Evolutionary conservation across 2,329 filamentous ascomycete species (phyloP), one percentile per base, ranked within the genome.

Genomic region (Apiospora arundinis): DNA sequence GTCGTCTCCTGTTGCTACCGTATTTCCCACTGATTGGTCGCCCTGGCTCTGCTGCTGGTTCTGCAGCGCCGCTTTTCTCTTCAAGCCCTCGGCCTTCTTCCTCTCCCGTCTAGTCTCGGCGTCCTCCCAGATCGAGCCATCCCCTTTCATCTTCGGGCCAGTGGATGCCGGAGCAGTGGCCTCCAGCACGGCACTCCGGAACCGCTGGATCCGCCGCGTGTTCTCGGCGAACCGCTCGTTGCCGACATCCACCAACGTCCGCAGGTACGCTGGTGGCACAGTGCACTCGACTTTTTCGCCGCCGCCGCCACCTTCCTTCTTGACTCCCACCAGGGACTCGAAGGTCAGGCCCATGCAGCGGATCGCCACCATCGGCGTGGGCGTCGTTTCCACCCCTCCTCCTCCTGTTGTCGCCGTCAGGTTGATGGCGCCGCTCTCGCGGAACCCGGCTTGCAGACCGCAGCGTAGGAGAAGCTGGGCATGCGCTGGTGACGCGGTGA

Each of bases 391-490:
- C 80, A 83, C 21, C 56, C 56, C 45, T 48, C 45, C 56, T 4
- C 32, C 25, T 11, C 1, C 4, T 32, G 52, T 11, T n/a, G 32
- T 21, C 5, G 56, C 76, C 70, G 82, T 81, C 66, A 94, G 79
- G 77, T 92, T 93, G 71, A 97, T 87, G 68, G 95, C 92, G 23
- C 95, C 95, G 72, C 93, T 96, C 82, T 98, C 95, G 18, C 95
- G 91, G 79, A 98, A 98, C 0, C 95, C 95, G 4, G 94, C 92
- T 76, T 91, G 89, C 12, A 95, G 85, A 1, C 93, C 95, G 63
- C 93, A 93, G 14, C 91, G 87, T 18, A 97, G 87, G 23, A 97
- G 86, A 11, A 88, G 85, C 75, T 97, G 92, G 4, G 95, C 94
- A 76, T 95, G 90, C 16, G 88, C 82, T 0, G 91, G 85, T 0